Percentiles rank a stretch among this genome's conserved stretches.
Conservation (phyloP, 164 flowering plant species). For the Cinnamomum micranthum region DNA sequence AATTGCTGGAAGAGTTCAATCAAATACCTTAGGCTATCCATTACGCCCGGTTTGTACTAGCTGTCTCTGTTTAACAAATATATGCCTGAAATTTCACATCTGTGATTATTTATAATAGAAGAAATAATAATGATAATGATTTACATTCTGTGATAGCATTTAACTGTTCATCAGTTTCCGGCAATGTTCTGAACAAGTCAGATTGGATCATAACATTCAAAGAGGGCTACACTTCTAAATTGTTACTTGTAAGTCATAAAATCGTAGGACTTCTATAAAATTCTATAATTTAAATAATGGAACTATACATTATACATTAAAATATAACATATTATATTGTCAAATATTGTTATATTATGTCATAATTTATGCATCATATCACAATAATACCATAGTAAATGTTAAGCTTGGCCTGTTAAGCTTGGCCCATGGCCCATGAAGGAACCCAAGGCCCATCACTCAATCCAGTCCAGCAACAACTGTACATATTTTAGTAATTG, state of each 20-base stretch:
- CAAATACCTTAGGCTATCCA: conserved; percentile 89
- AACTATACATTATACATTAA: not conserved
- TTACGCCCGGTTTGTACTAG: conserved; percentile 73
- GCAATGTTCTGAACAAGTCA: not conserved
- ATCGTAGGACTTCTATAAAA: not conserved
- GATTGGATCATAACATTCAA: too few relatives aligned
- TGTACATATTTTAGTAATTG: too few relatives aligned
- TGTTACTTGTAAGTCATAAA: not conserved
- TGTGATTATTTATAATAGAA: too few relatives aligned
- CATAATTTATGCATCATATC: not conserved
- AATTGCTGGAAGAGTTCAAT: conserved; percentile 71
- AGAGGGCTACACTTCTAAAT: not conserved
- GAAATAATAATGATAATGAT: not conserved
- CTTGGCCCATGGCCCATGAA: too few relatives aligned
- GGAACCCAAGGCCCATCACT: too few relatives aligned
- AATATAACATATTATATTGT: too few relatives aligned
- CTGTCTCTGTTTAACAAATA: too few relatives aligned
- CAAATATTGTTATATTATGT: not conserved
- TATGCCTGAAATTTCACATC: not conserved
- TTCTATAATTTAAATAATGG: not conserved
- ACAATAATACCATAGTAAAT: too few relatives aligned
- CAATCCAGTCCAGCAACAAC: too few relatives aligned
- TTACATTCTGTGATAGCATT: not conserved
- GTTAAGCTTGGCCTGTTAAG: too few relatives aligned
- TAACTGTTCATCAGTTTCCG: not conserved